Evolutionary conservation across 352 stramenopile genomes (phyloP), one percentile per base, ranked within the genome.

Genomic region (Phytophthora cryptogea): DNA sequence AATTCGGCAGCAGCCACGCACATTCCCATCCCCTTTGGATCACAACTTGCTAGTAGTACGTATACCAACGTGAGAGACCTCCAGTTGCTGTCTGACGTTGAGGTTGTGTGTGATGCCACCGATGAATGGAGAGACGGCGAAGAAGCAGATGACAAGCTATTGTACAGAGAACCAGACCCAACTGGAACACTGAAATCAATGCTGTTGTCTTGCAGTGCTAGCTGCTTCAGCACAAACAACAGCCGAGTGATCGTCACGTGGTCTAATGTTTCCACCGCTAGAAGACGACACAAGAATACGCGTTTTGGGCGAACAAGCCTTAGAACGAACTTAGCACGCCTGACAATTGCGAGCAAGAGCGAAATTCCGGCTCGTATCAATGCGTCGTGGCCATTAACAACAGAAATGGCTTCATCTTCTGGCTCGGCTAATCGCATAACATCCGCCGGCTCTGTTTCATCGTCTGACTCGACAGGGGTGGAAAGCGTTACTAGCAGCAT

Each of bases 21-120:
- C 82, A 95, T 93, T 1, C 86, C 82, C 65, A 77, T 83, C 2
- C 85, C 83, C 40, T 87, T 89, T 14, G 83, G 82, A 59, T 95
- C 82, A 63, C 81, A 92, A 17, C 78, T 89, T 20, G 86, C 82
- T 17, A 91, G 65, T 2, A 93, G 52, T 28, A 90, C 61, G 55
- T 89, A 88, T 7, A 92, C 82, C 5, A 92, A 48, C 31, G 83
- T 80, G 0, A 90, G 60, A 1, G 72, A 83, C 48, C 83, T 90
- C 82, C 83, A 95, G 67, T 90, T 86, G 5, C 59, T 69, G 32
- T 89, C 71, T 5, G 66, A 64, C 20, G 66, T 61, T 40, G 68
- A 52, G 27, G 74, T 89, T 6, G 50, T 32, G 17, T 63, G 50
- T 33, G 59, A 53, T 32, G 54, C 43, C 5, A 41, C 35, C 4